These are phyloP conservation scores for Cutaneotrichosporon spelunceum DNA, from an alignment of 1,284 basidiomycete species.

Conservation along the genomic window DNA sequence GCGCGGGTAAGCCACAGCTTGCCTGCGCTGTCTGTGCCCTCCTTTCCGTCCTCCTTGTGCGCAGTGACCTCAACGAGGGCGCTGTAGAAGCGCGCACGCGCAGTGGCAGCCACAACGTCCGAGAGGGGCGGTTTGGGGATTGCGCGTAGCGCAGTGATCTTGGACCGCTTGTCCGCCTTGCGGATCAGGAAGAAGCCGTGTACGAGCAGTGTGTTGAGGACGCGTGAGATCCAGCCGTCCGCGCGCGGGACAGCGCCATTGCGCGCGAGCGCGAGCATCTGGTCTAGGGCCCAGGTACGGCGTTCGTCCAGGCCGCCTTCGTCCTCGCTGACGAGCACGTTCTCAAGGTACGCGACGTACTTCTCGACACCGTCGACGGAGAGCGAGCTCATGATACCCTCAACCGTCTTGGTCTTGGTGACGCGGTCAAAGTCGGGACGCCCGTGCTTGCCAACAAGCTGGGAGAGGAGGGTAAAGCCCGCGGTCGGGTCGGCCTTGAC, in stretches of 20 bases:
- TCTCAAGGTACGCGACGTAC: constrained; percentile 72
- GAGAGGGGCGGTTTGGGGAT: constrained; percentile 68
- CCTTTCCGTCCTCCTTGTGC: constrained; percentile 32
- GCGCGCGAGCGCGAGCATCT: constrained; percentile 72
- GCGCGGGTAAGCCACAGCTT: constrained; percentile 75
- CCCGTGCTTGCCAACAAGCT: constrained; percentile 81
- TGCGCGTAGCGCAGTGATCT: constrained; percentile 58
- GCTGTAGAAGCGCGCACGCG: constrained; percentile 20
- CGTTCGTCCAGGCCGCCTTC: constrained; percentile 49
- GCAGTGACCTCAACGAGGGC: constrained; percentile 59
- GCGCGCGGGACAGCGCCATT: constrained; percentile 77
- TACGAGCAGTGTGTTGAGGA: constrained; percentile 77
- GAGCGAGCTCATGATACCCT: constrained; percentile 75
- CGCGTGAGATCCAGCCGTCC: constrained; percentile 69
- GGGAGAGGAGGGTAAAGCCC: constrained; percentile 79
- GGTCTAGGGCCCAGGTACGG: constrained; percentile 75
- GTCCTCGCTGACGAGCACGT: constrained; percentile 56
- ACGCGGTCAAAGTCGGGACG: constrained; percentile 85
- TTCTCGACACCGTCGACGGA: constrained; percentile 69
- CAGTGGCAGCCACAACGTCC: constrained; percentile 61
- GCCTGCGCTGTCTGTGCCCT: constrained; percentile 66
- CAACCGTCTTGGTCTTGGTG: constrained; percentile 90
- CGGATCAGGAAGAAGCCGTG: constrained; percentile 73
- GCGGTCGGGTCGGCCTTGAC: constrained; percentile 73
- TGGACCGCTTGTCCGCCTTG: constrained; percentile 69